Evolutionary conservation across 768 basidiomycete species (phyloP).

Genomic region (Xerocomus potaroensis): DNA sequence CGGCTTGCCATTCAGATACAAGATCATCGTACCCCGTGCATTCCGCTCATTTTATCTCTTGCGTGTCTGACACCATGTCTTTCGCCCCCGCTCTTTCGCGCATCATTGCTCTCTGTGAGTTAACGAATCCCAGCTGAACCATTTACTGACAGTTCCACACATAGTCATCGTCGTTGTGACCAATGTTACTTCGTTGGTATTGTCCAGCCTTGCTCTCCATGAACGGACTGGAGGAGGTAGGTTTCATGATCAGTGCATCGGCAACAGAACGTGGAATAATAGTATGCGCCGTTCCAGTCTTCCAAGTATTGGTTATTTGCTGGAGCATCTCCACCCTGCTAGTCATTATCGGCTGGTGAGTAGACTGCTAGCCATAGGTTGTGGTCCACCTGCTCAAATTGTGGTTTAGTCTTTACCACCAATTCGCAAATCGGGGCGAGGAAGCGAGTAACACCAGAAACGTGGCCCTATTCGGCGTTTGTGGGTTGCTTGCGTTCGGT

Average conservation of each 20-base stretch:
- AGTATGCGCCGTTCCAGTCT: conserved; percentile 10
- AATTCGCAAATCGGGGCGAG: conserved; percentile 6
- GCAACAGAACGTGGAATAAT: not conserved
- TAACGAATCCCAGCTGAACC: not conserved
- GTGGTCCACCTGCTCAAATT: not conserved
- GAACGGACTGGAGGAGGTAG: conserved; percentile 22
- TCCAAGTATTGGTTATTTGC: conserved; percentile 17
- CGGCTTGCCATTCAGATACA: not conserved
- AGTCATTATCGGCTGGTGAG: conserved; percentile 21
- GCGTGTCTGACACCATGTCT: conserved; percentile 26
- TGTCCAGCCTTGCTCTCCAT: conserved; percentile 17
- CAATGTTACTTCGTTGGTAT: conserved; percentile 10
- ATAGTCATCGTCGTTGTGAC: conserved; percentile 16
- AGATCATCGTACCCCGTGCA: conserved; percentile 1
- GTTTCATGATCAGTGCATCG: conserved; percentile 1
- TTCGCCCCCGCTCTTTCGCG: conserved; percentile 22
- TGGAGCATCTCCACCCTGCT: conserved; percentile 11
- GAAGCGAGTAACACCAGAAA: conserved; percentile 24
- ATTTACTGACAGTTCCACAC: conserved; percentile 1
- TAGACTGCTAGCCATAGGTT: not conserved
- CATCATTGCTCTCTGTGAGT: conserved; percentile 18
- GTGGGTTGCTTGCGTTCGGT: conserved; percentile 20
- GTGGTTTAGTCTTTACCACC: conserved; percentile 13
- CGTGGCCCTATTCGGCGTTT: conserved; percentile 18
- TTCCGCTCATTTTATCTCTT: conserved; percentile 3